Evolutionary conservation across 768 basidiomycete genomes (phyloP).

Genomic region (Collybia mongolica): DNA sequence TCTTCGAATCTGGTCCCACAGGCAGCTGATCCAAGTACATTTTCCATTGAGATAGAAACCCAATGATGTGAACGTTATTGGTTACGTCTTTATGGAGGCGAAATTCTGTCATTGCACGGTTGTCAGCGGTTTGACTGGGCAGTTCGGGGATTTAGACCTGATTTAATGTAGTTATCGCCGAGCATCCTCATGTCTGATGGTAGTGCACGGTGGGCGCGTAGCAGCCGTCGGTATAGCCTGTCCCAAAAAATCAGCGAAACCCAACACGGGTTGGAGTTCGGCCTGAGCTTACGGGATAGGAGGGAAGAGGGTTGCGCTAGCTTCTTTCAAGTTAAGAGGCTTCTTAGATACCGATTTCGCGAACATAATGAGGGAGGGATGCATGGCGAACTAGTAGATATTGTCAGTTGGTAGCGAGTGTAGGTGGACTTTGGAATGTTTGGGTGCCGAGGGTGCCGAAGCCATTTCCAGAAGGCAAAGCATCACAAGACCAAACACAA

Average conservation of each 20-base stretch:
- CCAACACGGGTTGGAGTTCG: not conserved
- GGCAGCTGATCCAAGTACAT: constrained; percentile 79
- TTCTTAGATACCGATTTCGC: constrained; percentile 59
- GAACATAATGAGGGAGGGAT: constrained; percentile 37
- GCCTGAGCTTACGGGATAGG: constrained; percentile 67
- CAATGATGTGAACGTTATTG: constrained; percentile 90
- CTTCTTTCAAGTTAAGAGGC: constrained; percentile 58
- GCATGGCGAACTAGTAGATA: constrained; percentile 27
- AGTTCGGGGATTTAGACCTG: constrained; percentile 41
- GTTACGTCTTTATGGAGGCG: constrained; percentile 73
- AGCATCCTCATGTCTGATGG: constrained; percentile 79
- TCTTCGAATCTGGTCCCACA: constrained; percentile 36
- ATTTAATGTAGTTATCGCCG: constrained; percentile 85
- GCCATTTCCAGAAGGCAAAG: no score
- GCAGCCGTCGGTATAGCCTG: constrained; percentile 78
- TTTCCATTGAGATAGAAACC: constrained; percentile 96
- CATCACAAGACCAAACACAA: not conserved
- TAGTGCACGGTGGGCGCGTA: constrained; percentile 76
- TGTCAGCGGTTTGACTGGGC: not conserved
- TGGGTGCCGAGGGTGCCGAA: no score
- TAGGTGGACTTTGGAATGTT: not conserved
- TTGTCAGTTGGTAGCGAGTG: no score
- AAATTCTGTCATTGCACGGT: constrained; percentile 64
- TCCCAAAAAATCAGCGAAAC: not conserved
- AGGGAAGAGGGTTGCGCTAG: constrained; percentile 72